These are phyloP conservation scores for Ilyonectria mors-panacis DNA, from an alignment of 2,329 filamentous ascomycete genomes.

Conservation along the genomic window DNA sequence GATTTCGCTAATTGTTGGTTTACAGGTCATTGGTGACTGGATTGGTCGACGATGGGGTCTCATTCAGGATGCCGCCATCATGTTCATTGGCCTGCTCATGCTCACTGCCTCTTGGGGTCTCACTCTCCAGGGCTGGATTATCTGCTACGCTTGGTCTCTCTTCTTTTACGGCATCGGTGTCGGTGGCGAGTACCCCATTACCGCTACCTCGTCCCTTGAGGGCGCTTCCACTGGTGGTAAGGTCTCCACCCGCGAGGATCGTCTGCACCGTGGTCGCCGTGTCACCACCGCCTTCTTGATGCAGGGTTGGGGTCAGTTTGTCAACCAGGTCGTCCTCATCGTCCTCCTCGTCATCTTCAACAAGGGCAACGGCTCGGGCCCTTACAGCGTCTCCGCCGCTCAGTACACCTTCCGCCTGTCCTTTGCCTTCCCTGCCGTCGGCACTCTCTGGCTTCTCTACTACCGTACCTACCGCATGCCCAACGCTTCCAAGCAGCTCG, in stretches of 20 bases:
- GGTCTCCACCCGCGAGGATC: slow-evolving; percentile 91
- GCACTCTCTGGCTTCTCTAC: slow-evolving; percentile 95
- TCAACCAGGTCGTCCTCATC: slow-evolving; percentile 93
- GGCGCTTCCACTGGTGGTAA: slow-evolving; percentile 88
- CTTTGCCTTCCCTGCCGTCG: slow-evolving; percentile 91
- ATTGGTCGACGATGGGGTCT: slow-evolving; percentile 94
- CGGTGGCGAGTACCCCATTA: slow-evolving; percentile 96
- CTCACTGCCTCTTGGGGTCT: slow-evolving; percentile 92
- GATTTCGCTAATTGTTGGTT: slow-evolving; percentile 31
- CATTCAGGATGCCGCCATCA: slow-evolving; percentile 93
- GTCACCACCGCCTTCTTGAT: slow-evolving; percentile 97
- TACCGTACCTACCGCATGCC: slow-evolving; percentile 97
- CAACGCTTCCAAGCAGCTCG: slow-evolving; percentile 85
- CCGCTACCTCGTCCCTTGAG: slow-evolving; percentile 95
- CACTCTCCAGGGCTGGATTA: slow-evolving; percentile 92
- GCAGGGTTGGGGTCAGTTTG: slow-evolving; percentile 98
- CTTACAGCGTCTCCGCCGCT: slow-evolving; percentile 82
- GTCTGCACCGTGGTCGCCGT: slow-evolving; percentile 94
- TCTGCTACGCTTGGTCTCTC: slow-evolving; percentile 95
- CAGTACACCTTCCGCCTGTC: slow-evolving; percentile 95
- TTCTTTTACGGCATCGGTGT: slow-evolving; percentile 81
- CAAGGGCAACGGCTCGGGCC: slow-evolving; percentile 78
- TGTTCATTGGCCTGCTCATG: slow-evolving; percentile 94
- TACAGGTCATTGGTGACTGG: slow-evolving; percentile 74
- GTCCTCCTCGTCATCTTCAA: slow-evolving; percentile 91